phyloP scores from a whole-genome alignment of 495 filamentous ascomycete species.

The Penicillium egyptiacum region DNA sequence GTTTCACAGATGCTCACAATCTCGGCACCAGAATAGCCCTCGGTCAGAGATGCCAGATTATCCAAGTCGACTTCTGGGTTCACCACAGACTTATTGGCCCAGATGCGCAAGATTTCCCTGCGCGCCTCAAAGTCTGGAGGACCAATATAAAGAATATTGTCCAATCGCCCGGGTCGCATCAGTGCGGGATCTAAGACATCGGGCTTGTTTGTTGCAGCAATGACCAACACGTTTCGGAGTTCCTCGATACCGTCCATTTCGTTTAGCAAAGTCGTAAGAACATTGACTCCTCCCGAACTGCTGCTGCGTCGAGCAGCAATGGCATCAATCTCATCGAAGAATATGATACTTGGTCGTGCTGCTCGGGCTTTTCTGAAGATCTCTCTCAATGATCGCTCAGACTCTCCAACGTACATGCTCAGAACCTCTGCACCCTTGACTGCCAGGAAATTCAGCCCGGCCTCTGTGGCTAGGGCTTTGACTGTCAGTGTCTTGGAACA shows the following conservation, averaged over 20 bases:
- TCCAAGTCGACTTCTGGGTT: constrained; percentile 65
- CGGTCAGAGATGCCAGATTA: constrained; percentile 65
- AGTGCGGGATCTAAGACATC: constrained; percentile 83
- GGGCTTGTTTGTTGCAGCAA: constrained; percentile 94
- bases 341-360: constrained; percentile 89
- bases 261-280: constrained; percentile 86
- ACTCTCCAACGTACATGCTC: constrained; percentile 97
- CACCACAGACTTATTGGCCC: constrained; percentile 58
- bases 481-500: constrained; percentile 96
- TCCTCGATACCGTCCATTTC: constrained; percentile 96
- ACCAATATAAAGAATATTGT: constrained; percentile 86
- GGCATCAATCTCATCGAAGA: constrained; percentile 97
- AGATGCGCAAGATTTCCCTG: constrained; percentile 72
- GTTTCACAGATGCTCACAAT: constrained; percentile 76
- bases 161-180: constrained; percentile 83
- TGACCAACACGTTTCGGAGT: constrained; percentile 77
- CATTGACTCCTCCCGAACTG: constrained; percentile 63
- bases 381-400: constrained; percentile 83
- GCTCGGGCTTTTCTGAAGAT: constrained; percentile 85
- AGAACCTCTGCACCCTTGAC: constrained; percentile 96
- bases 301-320: constrained; percentile 73
- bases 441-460: constrained; percentile 89
- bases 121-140: constrained; percentile 76
- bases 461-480: constrained; percentile 88
- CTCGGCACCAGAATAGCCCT: constrained; percentile 88